Conservation (phyloP, 140 eudicot species). For the Stevia rebaudiana region DNA sequence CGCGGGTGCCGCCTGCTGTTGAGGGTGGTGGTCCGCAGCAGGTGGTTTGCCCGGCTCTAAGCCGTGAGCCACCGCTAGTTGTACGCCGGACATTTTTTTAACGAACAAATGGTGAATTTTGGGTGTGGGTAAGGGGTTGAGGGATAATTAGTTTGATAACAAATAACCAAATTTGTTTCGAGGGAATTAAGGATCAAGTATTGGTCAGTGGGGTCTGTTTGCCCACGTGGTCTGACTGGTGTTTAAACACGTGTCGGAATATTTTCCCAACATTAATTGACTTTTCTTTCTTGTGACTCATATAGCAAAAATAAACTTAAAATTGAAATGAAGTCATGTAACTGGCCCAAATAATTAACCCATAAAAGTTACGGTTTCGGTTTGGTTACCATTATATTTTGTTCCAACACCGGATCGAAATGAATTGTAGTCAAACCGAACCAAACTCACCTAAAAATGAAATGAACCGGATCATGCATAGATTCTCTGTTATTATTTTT, state of each 20-base stretch:
- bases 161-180: neutral
- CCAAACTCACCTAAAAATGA: too few species aligned
- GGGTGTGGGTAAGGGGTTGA: neutral
- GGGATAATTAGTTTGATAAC: neutral
- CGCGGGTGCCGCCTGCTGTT: neutral
- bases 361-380: too few species aligned
- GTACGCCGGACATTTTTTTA: slow-evolving; percentile 66
- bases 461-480: too few species aligned
- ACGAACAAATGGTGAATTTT: neutral
- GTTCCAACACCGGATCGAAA: too few species aligned
- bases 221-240: neutral
- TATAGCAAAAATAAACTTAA: too few species aligned
- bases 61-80: slow-evolving; percentile 56
- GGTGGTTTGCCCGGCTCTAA: slow-evolving; percentile 31
- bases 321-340: too few species aligned
- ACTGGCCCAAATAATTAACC: too few species aligned
- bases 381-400: too few species aligned
- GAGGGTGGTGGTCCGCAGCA: slow-evolving; percentile 8
- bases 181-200: slow-evolving; percentile 24
- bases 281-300: neutral
- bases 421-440: too few species aligned
- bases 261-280: neutral
- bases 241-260: neutral
- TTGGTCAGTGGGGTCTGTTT: slow-evolving; percentile 16
- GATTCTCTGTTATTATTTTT: too few species aligned